Evolutionary conservation across 805 yeast genomes (phyloP).

Genomic region (Scheffersomyces lignosus): DNA sequence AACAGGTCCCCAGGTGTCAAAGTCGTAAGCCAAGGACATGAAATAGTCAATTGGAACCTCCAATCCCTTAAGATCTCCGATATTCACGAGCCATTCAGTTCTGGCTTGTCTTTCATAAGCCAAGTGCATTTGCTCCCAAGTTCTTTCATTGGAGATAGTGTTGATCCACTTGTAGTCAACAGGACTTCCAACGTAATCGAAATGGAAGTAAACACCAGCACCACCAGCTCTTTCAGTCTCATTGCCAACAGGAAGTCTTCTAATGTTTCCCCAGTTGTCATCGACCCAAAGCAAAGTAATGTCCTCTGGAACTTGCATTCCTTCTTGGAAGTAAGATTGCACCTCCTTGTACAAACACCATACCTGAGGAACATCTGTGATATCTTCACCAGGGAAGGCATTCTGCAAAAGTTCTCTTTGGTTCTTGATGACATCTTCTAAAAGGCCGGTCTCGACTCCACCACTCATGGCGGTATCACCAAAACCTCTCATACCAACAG

Average conservation of each 20-base stretch:
- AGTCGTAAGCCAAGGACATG: slow-evolving; percentile 17
- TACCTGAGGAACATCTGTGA: slow-evolving; percentile 16
- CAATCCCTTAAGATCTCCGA: slow-evolving; percentile 25
- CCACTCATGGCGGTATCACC: slow-evolving; percentile 17
- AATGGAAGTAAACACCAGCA: slow-evolving; percentile 27
- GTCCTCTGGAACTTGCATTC: slow-evolving; percentile 19
- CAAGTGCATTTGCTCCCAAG: slow-evolving; percentile 25
- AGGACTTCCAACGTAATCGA: slow-evolving; percentile 29
- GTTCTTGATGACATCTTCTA: slow-evolving; percentile 13
- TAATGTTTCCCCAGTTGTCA: slow-evolving; percentile 28
- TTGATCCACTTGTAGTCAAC: slow-evolving; percentile 27
- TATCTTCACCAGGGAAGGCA: slow-evolving; percentile 9
- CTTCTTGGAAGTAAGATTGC: slow-evolving; percentile 14
- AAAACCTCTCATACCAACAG: slow-evolving; percentile 17
- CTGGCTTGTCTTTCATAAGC: slow-evolving; percentile 19
- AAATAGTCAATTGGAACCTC: slow-evolving; percentile 21
- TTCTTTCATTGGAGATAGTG: slow-evolving; percentile 17
- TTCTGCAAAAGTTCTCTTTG: slow-evolving; percentile 13
- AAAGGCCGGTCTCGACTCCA: slow-evolving; percentile 12
- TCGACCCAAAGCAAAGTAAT: slow-evolving; percentile 26
- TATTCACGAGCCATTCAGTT: slow-evolving; percentile 24
- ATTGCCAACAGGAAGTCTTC: slow-evolving; percentile 21
- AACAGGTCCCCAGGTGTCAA: slow-evolving; percentile 11
- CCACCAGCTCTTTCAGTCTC: slow-evolving; percentile 23
- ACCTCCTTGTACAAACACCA: slow-evolving; percentile 21